These are phyloP conservation scores for Simmondsia chinensis DNA, from an alignment of 148 eudicot genomes.

Conservation along the genomic window DNA sequence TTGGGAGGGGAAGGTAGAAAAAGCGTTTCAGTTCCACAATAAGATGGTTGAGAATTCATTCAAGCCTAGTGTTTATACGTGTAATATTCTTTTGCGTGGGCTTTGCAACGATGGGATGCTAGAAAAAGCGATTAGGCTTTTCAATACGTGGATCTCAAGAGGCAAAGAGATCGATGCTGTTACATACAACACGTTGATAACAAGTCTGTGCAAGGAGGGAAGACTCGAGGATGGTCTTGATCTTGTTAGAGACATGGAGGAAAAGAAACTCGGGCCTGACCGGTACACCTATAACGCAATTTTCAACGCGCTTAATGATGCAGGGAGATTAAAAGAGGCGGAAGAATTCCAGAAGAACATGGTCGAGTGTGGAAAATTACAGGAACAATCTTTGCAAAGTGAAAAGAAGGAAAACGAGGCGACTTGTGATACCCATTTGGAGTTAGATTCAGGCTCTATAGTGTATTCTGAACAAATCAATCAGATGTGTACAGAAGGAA, in stretches of 20 bases:
- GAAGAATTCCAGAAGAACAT: constrained; percentile 39
- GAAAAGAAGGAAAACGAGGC: constrained; percentile 17
- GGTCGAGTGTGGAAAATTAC: constrained; percentile 18
- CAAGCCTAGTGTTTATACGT: constrained; percentile 63
- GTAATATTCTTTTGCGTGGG: constrained; percentile 77
- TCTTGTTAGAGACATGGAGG: constrained; percentile 56
- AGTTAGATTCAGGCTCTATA: constrained; percentile 23
- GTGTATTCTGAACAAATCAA: constrained; percentile 45
- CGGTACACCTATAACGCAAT: constrained; percentile 49
- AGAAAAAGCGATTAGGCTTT: constrained; percentile 67
- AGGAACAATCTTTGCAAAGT: constrained; percentile 7
- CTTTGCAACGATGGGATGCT: constrained; percentile 75
- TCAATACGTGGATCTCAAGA: constrained; percentile 53
- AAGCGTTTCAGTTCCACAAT: constrained; percentile 78
- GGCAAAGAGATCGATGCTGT: constrained; percentile 67
- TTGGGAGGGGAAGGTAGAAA: constrained; percentile 73
- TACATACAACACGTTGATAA: constrained; percentile 64
- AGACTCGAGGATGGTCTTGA: constrained; percentile 55
- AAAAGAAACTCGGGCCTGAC: constrained; percentile 57
- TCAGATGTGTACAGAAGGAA: constrained; percentile 42
- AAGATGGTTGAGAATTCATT: constrained; percentile 63
- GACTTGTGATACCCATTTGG: constrained; percentile 11
- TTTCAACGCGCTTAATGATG: constrained; percentile 40
- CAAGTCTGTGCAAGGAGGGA: constrained; percentile 58
- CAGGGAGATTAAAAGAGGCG: constrained; percentile 51